Evolutionary conservation across 2,329 filamentous ascomycete genomes (phyloP).

Genomic region (Ilyonectria robusta): DNA sequence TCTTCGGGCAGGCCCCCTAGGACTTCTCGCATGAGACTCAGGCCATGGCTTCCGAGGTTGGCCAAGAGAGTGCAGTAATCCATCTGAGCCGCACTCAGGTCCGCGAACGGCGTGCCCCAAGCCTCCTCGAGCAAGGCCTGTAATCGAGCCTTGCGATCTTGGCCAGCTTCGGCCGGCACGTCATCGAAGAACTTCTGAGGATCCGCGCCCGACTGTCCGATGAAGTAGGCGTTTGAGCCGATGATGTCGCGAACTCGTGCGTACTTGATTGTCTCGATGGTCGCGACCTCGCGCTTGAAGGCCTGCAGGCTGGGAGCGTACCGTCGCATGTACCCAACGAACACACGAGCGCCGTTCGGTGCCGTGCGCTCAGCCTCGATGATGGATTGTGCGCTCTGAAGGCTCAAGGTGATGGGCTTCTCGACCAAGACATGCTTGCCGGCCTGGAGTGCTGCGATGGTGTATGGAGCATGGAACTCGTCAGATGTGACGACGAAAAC

Average conservation of each 20-base stretch:
- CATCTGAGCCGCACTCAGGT: slow-evolving; percentile 43
- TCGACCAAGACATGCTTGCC: slow-evolving; percentile 73
- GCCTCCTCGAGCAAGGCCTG: slow-evolving; percentile 50
- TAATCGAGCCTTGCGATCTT: slow-evolving; percentile 42
- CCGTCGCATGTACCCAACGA: slow-evolving; percentile 73
- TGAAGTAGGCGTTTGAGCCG: slow-evolving; percentile 66
- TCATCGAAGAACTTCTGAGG: slow-evolving; percentile 53
- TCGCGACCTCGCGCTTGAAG: slow-evolving; percentile 64
- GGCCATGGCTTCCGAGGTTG: slow-evolving; percentile 65
- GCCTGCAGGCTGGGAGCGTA: slow-evolving; percentile 67
- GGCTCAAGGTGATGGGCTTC: slow-evolving; percentile 68
- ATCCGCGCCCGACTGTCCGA: slow-evolving; percentile 63
- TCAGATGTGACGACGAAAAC: slow-evolving; percentile 68
- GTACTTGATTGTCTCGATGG: slow-evolving; percentile 66
- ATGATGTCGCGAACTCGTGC: slow-evolving; percentile 61
- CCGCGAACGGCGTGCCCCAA: slow-evolving; percentile 42
- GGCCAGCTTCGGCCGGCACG: slow-evolving; percentile 25
- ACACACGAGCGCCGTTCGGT: slow-evolving; percentile 58
- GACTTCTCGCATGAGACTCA: slow-evolving; percentile 66
- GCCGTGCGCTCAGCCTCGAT: slow-evolving; percentile 62
- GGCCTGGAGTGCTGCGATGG: slow-evolving; percentile 63
- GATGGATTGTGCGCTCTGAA: slow-evolving; percentile 61
- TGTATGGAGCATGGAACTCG: slow-evolving; percentile 66
- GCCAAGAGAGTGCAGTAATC: slow-evolving; percentile 59
- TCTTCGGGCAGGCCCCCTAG: slow-evolving; percentile 35